A percentile compares a stretch with the other conserved stretches of the same genome.
These are phyloP conservation scores for Coniophora puteana DNA, from an alignment of 1,284 basidiomycete genomes.

Conservation along the genomic window DNA sequence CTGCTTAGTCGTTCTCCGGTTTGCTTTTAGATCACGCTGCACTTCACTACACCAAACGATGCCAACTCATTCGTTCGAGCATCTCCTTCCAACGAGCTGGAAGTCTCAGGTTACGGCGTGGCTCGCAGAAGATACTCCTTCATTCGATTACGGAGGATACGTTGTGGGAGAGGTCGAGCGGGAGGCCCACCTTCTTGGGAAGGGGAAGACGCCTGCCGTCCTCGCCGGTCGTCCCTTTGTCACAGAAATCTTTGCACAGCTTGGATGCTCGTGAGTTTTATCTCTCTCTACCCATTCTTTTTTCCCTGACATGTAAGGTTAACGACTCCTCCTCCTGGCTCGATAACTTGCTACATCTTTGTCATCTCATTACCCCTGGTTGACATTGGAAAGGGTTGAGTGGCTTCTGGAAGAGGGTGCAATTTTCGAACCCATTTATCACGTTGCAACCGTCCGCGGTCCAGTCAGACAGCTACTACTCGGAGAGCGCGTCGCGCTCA, in stretches of 20 bases:
- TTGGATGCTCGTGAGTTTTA: slow-evolving; percentile 80
- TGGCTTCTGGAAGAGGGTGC: slow-evolving; percentile 92
- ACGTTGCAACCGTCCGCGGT: slow-evolving; percentile 90
- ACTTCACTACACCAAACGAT: slow-evolving; percentile 8
- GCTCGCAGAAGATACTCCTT: slow-evolving; percentile 94
- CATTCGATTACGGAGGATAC: slow-evolving; percentile 96
- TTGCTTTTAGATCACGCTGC: neutral
- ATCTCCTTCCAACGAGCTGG: slow-evolving; percentile 91
- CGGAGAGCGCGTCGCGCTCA: slow-evolving; percentile 93
- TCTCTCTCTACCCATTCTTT: slow-evolving; percentile 1
- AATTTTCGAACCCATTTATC: slow-evolving; percentile 74
- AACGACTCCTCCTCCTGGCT: too few species aligned
- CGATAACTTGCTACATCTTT: neutral
- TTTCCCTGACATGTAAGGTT: neutral
- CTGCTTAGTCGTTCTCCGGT: too few species aligned
- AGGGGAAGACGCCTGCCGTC: slow-evolving; percentile 72
- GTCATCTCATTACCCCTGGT: slow-evolving; percentile 8
- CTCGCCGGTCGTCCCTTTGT: slow-evolving; percentile 97
- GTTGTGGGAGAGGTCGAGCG: slow-evolving; percentile 91
- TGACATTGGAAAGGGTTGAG: slow-evolving; percentile 61
- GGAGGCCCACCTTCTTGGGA: slow-evolving; percentile 89
- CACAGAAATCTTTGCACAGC: slow-evolving; percentile 87
- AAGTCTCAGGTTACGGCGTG: slow-evolving; percentile 77
- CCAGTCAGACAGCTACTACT: slow-evolving; percentile 88
- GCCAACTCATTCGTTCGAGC: slow-evolving; percentile 45